Percentiles rank a stretch among this genome's conserved stretches.
Conservation (phyloP, 2,329 filamentous ascomycete species). For the Zymoseptoria brevis region DNA sequence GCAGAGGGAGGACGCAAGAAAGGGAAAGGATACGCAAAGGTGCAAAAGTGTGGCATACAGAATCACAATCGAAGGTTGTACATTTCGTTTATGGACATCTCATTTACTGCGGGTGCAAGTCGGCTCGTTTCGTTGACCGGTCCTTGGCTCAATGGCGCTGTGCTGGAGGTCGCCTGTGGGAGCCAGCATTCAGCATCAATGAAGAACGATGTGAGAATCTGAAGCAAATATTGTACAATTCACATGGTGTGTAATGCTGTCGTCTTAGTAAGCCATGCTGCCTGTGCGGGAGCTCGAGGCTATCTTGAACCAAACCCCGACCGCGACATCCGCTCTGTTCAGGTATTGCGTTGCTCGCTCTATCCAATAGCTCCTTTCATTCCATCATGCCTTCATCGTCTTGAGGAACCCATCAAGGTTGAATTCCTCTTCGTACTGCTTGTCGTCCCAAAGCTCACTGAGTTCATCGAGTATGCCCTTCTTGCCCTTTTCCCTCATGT, state of each 20-base stretch:
- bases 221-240: not conserved
- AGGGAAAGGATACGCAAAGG: not conserved
- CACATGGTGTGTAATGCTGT: not conserved
- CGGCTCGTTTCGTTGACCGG: too few relatives aligned
- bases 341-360: not conserved
- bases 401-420: conserved; percentile 92
- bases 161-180: not conserved
- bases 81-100: not conserved
- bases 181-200: not conserved
- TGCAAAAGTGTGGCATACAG: not conserved
- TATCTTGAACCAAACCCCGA: not conserved
- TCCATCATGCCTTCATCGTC: conserved; percentile 61
- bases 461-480: conserved; percentile 94
- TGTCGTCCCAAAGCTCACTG: conserved; percentile 93
- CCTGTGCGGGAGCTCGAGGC: not conserved
- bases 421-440: conserved; percentile 97
- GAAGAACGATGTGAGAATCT: not conserved
- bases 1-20: not conserved
- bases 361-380: not conserved
- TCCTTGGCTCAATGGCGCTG: not conserved
- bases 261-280: not conserved
- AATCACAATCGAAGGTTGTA: not conserved
- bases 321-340: not conserved
- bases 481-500: conserved; percentile 89
- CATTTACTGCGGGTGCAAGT: too few relatives aligned